Evolutionary conservation across 179 eudicot genomes (phyloP).

Genomic region (Vitellaria paradoxa): DNA sequence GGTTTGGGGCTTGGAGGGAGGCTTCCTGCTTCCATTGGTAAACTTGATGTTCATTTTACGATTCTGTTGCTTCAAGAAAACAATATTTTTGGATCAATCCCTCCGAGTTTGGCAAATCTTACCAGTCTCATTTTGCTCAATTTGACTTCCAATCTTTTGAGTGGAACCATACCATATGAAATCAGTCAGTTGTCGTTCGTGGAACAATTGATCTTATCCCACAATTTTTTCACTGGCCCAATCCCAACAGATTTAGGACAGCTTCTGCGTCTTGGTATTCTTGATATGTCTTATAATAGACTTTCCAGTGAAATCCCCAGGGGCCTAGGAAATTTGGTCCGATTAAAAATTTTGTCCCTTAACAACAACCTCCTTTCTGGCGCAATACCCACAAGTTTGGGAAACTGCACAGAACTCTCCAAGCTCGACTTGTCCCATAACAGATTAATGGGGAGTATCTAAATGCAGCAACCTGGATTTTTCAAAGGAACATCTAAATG

Average conservation of each 20-base stretch:
- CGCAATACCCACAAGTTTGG: conserved; percentile 28
- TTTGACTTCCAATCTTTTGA: conserved; percentile 29
- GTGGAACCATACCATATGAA: conserved; percentile 27
- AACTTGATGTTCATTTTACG: not conserved
- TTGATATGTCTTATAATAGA: conserved; percentile 32
- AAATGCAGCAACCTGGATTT: too few relatives aligned
- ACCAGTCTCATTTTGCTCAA: conserved; percentile 19
- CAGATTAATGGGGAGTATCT: conserved; percentile 18
- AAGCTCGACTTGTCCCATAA: conserved; percentile 39
- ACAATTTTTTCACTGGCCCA: conserved; percentile 27
- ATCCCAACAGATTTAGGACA: conserved; percentile 29
- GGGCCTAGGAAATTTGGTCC: conserved; percentile 20
- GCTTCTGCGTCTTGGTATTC: conserved; percentile 17
- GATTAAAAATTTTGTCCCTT: conserved; percentile 24
- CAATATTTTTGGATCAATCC: conserved; percentile 29
- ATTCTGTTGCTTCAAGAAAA: conserved; percentile 27
- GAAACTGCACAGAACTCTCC: conserved; percentile 21
- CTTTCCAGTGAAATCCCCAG: conserved; percentile 31
- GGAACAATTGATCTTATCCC: conserved; percentile 25
- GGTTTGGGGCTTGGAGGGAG: conserved; percentile 34
- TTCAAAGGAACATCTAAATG: too few relatives aligned
- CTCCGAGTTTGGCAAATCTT: conserved; percentile 27
- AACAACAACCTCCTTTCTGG: conserved; percentile 38
- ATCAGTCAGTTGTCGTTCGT: conserved; percentile 13
- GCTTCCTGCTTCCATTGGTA: conserved; percentile 26